phyloP scores from a whole-genome alignment of 148 eudicot species.

The Tetragonia tetragonoides region DNA sequence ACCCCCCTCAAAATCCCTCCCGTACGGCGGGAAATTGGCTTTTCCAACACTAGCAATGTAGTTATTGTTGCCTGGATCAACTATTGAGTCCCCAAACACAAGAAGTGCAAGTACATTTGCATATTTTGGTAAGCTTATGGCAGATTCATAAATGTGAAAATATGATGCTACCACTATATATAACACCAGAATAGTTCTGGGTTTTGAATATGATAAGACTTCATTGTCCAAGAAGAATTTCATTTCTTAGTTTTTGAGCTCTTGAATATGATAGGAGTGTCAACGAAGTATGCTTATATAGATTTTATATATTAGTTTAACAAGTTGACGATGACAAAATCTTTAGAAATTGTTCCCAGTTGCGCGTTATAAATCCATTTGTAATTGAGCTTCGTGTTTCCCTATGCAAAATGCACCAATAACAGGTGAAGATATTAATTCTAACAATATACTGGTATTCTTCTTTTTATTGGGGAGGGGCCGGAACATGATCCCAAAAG shows the following conservation, averaged over 20 bases:
- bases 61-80: conserved; percentile 78
- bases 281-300: neutral
- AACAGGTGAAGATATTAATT: neutral
- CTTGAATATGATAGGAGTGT: too few relatives aligned
- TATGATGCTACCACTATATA: conserved; percentile 9
- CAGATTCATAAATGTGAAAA: conserved; percentile 3
- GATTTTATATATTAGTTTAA: too few relatives aligned
- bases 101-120: conserved; percentile 50
- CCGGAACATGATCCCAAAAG: neutral
- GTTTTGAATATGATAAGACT: conserved; percentile 2
- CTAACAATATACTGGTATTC: neutral
- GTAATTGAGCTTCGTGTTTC: too few relatives aligned
- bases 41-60: conserved; percentile 42
- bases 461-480: too few relatives aligned
- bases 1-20: conserved; percentile 27
- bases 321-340: too few relatives aligned
- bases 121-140: conserved; percentile 1
- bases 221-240: conserved; percentile 3
- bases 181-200: conserved; percentile 8
- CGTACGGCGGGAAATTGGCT: conserved; percentile 66
- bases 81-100: conserved; percentile 79
- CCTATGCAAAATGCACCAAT: too few relatives aligned
- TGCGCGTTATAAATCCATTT: too few relatives aligned
- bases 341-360: too few relatives aligned
- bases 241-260: conserved; percentile 5